phyloP scores from a whole-genome alignment of 495 filamentous ascomycete species.

The Xylaria flabelliformis region DNA sequence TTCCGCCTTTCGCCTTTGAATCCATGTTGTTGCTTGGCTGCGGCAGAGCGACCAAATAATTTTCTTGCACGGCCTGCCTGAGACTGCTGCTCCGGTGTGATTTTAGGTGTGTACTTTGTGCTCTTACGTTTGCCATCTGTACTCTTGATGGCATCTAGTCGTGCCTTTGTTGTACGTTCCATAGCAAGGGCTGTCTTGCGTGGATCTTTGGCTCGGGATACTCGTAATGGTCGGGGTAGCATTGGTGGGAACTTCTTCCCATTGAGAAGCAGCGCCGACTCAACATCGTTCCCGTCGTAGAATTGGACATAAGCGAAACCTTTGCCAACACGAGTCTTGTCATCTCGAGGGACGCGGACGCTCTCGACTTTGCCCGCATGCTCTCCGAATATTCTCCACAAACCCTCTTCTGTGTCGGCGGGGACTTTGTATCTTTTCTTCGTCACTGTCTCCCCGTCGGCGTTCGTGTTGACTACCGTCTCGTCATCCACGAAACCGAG shows the following conservation, averaged over 20 bases:
- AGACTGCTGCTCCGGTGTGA: slow-evolving; percentile 71
- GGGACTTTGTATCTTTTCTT: slow-evolving; percentile 69
- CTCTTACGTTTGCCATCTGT: slow-evolving; percentile 41
- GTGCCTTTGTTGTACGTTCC: slow-evolving; percentile 42
- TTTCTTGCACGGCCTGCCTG: slow-evolving; percentile 79
- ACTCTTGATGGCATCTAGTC: slow-evolving; percentile 30
- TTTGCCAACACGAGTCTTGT: slow-evolving; percentile 90
- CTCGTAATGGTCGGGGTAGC: slow-evolving; percentile 85
- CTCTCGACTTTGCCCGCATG: slow-evolving; percentile 85
- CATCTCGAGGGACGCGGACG: slow-evolving; percentile 90
- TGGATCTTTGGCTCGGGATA: slow-evolving; percentile 79
- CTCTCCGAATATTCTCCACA: slow-evolving; percentile 83
- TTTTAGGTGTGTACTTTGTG: slow-evolving; percentile 65
- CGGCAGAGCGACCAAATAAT: slow-evolving; percentile 81
- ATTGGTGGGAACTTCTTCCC: slow-evolving; percentile 93
- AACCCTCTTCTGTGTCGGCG: slow-evolving; percentile 90
- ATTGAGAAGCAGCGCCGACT: slow-evolving; percentile 82
- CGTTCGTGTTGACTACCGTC: slow-evolving; percentile 63
- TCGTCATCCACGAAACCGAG: slow-evolving; percentile 94
- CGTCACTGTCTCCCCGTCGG: slow-evolving; percentile 65
- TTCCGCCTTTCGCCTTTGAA: slow-evolving; percentile 49
- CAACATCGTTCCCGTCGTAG: slow-evolving; percentile 81
- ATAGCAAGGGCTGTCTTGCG: slow-evolving; percentile 68
- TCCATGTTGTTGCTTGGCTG: slow-evolving; percentile 59
- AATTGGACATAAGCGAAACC: slow-evolving; percentile 99